These are phyloP conservation scores for Fusarium graminum DNA, from an alignment of 2,329 filamentous ascomycete species.

Conservation along the genomic window DNA sequence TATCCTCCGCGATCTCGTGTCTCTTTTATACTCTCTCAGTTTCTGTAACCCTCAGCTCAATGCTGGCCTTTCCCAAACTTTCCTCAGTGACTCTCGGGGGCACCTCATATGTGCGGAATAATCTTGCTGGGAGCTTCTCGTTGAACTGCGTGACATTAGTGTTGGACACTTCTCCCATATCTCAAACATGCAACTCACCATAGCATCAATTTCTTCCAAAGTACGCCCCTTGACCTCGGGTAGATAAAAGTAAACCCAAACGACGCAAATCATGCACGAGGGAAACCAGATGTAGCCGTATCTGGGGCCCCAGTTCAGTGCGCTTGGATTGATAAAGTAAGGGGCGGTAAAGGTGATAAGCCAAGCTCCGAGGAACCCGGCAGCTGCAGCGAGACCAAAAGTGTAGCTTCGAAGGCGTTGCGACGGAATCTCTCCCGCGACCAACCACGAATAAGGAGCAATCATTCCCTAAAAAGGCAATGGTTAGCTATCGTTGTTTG, in stretches of 20 bases:
- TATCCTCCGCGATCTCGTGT: rapidly evolving
- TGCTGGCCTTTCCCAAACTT: conserved; percentile 18
- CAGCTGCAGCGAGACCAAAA: conserved; percentile 38
- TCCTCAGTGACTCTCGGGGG: background rate
- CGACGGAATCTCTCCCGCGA: conserved; percentile 42
- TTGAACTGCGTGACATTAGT: conserved; percentile 13
- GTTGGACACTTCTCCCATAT: background rate
- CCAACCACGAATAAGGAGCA: conserved; percentile 44
- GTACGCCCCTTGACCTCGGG: conserved; percentile 44
- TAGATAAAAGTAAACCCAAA: conserved; percentile 41
- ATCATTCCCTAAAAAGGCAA: conserved; percentile 35
- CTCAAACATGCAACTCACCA: conserved; percentile 16
- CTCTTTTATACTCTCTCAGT: conserved; percentile 19
- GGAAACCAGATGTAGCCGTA: conserved; percentile 46
- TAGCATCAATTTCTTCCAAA: conserved; percentile 40
- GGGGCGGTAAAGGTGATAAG: conserved; percentile 45
- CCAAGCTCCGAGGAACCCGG: conserved; percentile 42
- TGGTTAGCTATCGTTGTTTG: rapidly evolving
- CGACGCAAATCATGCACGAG: conserved; percentile 36
- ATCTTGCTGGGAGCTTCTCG: conserved; percentile 32
- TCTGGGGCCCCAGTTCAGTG: conserved; percentile 44
- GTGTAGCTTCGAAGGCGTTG: conserved; percentile 46
- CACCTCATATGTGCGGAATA: conserved; percentile 30
- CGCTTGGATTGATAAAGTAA: conserved; percentile 44
- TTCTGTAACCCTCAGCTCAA: conserved; percentile 29